A percentile compares a stretch with the other conserved stretches of the same genome.
Conservation (phyloP, 2,329 filamentous ascomycete species). For the Tympanopsis confertula region DNA sequence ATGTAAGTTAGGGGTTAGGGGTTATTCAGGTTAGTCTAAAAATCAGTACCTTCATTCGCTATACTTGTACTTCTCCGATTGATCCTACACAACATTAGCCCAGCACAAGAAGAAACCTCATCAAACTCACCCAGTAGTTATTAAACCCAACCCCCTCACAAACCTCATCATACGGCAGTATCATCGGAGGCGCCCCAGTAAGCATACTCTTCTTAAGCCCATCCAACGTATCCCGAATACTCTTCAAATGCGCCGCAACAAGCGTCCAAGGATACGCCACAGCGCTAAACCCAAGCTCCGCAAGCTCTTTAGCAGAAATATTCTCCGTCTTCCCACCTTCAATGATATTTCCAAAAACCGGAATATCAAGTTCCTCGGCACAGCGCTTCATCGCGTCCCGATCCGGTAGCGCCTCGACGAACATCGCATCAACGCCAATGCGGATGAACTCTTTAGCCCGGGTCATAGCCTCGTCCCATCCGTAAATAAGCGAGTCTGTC, state of each 20-base stretch:
- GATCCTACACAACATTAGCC: too few relatives aligned
- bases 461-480: conserved; percentile 30
- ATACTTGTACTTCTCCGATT: too few relatives aligned
- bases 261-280: conserved; percentile 26
- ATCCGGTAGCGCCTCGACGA: conserved; percentile 30
- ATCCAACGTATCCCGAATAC: conserved; percentile 12
- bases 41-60: too few relatives aligned
- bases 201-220: conserved; percentile 19
- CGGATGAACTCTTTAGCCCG: conserved; percentile 26
- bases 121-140: conserved; percentile 14
- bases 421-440: conserved; percentile 31
- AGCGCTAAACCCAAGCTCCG: conserved; percentile 19
- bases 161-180: conserved; percentile 22
- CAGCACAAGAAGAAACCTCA: too few relatives aligned
- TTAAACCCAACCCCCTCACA: conserved; percentile 23
- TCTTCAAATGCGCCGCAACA: conserved; percentile 24
- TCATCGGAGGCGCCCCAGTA: conserved; percentile 19
- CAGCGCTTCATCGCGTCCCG: conserved; percentile 25
- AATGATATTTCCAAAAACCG: conserved; percentile 29
- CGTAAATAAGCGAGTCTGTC: conserved; percentile 26
- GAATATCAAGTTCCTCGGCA: conserved; percentile 21
- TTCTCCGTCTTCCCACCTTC: conserved; percentile 28
- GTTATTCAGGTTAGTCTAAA: too few relatives aligned
- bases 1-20: too few relatives aligned
- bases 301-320: conserved; percentile 22